Percentiles rank a stretch among this genome's conserved stretches.
Evolutionary conservation across 139 green algal species (phyloP).

Genomic region (Mesostigma viride): DNA sequence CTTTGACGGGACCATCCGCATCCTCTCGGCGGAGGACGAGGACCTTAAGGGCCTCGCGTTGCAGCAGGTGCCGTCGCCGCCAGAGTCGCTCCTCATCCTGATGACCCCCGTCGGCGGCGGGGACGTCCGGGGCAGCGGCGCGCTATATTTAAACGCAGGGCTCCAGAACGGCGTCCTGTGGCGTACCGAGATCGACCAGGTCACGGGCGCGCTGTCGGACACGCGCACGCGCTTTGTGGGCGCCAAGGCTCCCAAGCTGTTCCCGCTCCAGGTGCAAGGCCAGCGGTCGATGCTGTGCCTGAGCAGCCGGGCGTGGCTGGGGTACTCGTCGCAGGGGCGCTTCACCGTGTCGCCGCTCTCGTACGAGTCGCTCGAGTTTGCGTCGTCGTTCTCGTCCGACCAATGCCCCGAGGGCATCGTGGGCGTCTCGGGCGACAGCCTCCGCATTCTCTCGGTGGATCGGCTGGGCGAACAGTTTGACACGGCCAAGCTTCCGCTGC

Average conservation of each 20-base stretch:
- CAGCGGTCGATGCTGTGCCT: constrained; percentile 80
- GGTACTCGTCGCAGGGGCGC: constrained; percentile 73
- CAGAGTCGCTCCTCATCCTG: constrained; percentile 35
- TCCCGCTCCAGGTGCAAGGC: constrained; percentile 39
- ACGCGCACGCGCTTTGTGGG: constrained; percentile 87
- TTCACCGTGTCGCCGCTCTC: constrained; percentile 80
- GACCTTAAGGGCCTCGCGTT: constrained; percentile 56
- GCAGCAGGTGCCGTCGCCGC: constrained; percentile 35
- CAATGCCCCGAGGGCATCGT: constrained; percentile 95
- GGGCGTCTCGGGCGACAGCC: constrained; percentile 59
- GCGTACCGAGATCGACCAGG: constrained; percentile 77
- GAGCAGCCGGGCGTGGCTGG: constrained; percentile 82
- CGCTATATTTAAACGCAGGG: constrained; percentile 83
- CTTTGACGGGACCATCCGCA: constrained; percentile 72
- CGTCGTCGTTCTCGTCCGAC: constrained; percentile 63
- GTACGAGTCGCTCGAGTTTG: constrained; percentile 61
- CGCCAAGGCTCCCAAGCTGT: constrained; percentile 65
- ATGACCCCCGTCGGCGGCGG: constrained; percentile 9
- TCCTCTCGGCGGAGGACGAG: constrained; percentile 80
- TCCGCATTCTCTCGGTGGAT: constrained; percentile 86
- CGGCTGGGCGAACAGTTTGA: constrained; percentile 88
- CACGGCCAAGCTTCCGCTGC: constrained; percentile 53
- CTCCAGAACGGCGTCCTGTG: constrained; percentile 87
- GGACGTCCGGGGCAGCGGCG: constrained; percentile 35
- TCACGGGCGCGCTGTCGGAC: constrained; percentile 67